Conservation (phyloP, 306 rosid species). For the Begonia masoniana region DNA sequence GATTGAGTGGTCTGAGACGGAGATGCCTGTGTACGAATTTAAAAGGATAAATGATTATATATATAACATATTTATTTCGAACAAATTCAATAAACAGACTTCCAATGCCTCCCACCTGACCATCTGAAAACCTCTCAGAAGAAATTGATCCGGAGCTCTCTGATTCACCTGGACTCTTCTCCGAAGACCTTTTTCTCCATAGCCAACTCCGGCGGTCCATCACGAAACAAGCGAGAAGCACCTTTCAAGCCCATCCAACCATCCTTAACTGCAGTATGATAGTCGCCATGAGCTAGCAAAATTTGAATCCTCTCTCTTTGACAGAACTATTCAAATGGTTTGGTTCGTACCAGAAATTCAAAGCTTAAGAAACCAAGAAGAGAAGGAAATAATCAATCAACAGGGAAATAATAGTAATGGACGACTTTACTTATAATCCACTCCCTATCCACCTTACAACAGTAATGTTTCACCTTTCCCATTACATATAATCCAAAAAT, state of each 20-base stretch:
- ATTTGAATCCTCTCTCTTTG: constrained; percentile 6
- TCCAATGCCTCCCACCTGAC: constrained; percentile 36
- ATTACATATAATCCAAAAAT: constrained; percentile 4
- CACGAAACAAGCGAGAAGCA: constrained; percentile 14
- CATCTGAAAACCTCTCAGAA: constrained; percentile 73
- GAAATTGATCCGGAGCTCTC: constrained; percentile 74
- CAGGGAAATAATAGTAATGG: constrained; percentile 14
- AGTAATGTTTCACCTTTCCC: background rate
- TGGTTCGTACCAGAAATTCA: background rate
- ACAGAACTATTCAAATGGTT: background rate
- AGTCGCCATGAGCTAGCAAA: constrained; percentile 4
- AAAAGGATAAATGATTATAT: no score
- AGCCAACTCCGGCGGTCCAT: constrained; percentile 77
- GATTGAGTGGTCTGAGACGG: constrained; percentile 34
- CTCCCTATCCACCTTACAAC: constrained; percentile 31
- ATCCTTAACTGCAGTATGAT: constrained; percentile 3
- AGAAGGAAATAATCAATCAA: background rate
- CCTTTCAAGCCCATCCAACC: constrained; percentile 20
- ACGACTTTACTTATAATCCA: constrained; percentile 52
- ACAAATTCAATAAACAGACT: background rate
- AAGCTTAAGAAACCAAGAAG: background rate
- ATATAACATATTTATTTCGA: no score
- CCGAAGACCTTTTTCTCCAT: constrained; percentile 72
- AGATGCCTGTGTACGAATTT: constrained; percentile 23
- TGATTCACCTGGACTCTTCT: constrained; percentile 62